Evolutionary conservation across 495 filamentous ascomycete species (phyloP).

Genomic region (Aspergillus ostianus): DNA sequence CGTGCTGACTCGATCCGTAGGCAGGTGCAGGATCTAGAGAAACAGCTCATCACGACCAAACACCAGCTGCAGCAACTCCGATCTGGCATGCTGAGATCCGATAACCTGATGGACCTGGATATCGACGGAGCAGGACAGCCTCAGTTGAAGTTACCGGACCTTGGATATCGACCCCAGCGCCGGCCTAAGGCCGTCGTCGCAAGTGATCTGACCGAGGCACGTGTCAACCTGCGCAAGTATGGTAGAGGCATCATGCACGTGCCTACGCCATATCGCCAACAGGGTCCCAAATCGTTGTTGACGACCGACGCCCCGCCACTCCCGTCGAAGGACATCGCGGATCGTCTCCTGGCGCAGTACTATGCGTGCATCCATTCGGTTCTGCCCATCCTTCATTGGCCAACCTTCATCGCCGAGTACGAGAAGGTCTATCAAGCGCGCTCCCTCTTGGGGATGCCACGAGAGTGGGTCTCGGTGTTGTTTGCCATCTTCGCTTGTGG

Average conservation of each 20-base stretch:
- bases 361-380: conserved; percentile 72
- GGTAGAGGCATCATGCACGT: conserved; percentile 79
- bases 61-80: conserved; percentile 71
- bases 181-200: conserved; percentile 56
- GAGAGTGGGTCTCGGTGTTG: conserved; percentile 77
- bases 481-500: conserved; percentile 86
- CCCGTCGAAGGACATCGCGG: conserved; percentile 68
- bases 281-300: conserved; percentile 49
- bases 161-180: conserved; percentile 61
- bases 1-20: conserved; percentile 34
- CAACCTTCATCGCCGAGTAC: conserved; percentile 72
- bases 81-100: conserved; percentile 43
- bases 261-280: conserved; percentile 67
- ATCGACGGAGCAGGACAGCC: conserved; percentile 53
- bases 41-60: conserved; percentile 73
- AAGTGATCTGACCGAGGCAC: conserved; percentile 69
- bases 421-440: conserved; percentile 72
- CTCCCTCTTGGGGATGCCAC: conserved; percentile 60
- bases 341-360: conserved; percentile 75
- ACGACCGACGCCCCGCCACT: conserved; percentile 60
- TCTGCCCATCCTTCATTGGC: conserved; percentile 88
- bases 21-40: conserved; percentile 96
- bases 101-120: conserved; percentile 60
- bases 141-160: conserved; percentile 67
- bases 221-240: conserved; percentile 70